phyloP scores from a whole-genome alignment of 768 basidiomycete species.

The Boletus sensibilis region DNA sequence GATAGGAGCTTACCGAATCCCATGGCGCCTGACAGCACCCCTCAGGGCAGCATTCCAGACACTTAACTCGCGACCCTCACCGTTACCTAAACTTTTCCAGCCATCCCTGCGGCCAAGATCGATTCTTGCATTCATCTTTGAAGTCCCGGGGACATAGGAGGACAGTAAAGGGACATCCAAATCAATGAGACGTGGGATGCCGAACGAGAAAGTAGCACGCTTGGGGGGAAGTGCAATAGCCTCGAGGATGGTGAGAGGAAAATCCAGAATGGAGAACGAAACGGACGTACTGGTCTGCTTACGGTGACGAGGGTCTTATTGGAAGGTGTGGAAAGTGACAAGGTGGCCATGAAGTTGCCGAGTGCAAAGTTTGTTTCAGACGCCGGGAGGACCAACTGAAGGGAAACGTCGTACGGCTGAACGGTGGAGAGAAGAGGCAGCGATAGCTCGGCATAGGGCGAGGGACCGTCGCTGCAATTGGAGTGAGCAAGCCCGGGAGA shows the following conservation, averaged over 20 bases:
- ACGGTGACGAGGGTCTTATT: conserved; percentile 63
- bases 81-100: conserved; percentile 69
- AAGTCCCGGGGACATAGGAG: conserved; percentile 48
- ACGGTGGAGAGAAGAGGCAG: conserved; percentile 52
- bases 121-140: conserved; percentile 55
- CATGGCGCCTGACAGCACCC: conserved; percentile 63
- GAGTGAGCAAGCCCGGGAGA: conserved; percentile 2
- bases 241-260: conserved; percentile 37
- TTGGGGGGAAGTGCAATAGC: conserved; percentile 52
- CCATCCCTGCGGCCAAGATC: conserved; percentile 71
- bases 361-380: conserved; percentile 66
- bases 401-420: conserved; percentile 75
- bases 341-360: conserved; percentile 81
- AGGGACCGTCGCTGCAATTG: conserved; percentile 52
- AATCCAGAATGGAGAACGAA: not conserved
- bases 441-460: conserved; percentile 59
- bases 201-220: conserved; percentile 34
- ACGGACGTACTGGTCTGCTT: conserved; percentile 61
- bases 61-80: conserved; percentile 71
- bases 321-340: conserved; percentile 55
- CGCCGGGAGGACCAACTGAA: conserved; percentile 64
- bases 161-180: conserved; percentile 59
- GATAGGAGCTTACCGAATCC: conserved; percentile 57
- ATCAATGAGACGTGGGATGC: conserved; percentile 41
- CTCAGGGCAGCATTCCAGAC: conserved; percentile 59